A percentile compares a stretch with the other conserved stretches of the same genome.
Evolutionary conservation across 306 rosid species (phyloP).

Genomic region (Mimosa bimucronata): DNA sequence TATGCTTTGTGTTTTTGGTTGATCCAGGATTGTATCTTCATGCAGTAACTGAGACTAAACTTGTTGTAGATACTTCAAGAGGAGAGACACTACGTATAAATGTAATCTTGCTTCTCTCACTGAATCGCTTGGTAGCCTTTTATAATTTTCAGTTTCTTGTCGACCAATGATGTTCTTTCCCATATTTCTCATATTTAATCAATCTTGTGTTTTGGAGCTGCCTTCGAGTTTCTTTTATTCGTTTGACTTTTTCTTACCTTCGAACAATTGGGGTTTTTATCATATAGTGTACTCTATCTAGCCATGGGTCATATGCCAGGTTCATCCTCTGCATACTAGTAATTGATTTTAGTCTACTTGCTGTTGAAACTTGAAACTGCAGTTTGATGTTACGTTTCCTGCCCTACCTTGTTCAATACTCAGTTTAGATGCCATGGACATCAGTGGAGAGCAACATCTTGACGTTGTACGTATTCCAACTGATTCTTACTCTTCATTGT

Average conservation of each 20-base stretch:
- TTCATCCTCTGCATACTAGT: constrained; percentile 1
- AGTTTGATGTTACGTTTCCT: constrained; percentile 97
- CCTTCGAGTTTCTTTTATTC: background rate
- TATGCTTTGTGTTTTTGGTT: constrained; percentile 26
- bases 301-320: background rate
- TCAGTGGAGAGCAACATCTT: constrained; percentile 97
- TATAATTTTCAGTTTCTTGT: background rate
- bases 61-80: constrained; percentile 94
- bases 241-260: background rate
- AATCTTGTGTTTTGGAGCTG: background rate
- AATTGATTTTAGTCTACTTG: constrained; percentile 34
- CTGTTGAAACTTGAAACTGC: constrained; percentile 50
- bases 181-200: background rate
- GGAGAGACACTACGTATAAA: constrained; percentile 95
- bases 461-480: constrained; percentile 75
- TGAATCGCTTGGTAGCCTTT: background rate
- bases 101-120: constrained; percentile 51
- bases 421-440: constrained; percentile 98
- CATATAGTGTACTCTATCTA: background rate
- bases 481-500: constrained; percentile 9
- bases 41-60: constrained; percentile 83
- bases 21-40: constrained; percentile 82
- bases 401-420: constrained; percentile 93
- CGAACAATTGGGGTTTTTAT: background rate
- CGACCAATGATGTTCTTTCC: background rate